Percentiles rank a stretch among this genome's conserved stretches.
Conservation (phyloP, 164 flowering plant genomes). For the Paratinospora sagittata region DNA sequence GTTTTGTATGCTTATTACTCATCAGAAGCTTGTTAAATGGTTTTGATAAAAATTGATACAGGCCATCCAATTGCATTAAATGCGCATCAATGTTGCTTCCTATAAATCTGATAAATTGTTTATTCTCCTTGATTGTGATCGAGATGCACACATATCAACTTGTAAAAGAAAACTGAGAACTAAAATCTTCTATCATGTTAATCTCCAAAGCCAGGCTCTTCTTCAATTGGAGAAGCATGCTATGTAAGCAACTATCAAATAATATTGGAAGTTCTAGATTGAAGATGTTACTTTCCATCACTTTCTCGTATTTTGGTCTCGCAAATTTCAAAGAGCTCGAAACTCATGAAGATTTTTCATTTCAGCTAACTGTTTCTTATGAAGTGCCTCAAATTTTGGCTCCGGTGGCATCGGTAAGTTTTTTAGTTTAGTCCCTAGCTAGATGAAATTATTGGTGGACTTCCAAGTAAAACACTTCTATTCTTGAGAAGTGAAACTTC, state of each 20-base stretch:
- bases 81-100: background rate
- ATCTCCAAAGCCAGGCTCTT: no score
- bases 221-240: constrained; percentile 3
- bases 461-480: background rate
- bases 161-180: background rate
- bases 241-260: background rate
- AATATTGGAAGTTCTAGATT: background rate
- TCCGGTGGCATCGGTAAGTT: constrained; percentile 85
- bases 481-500: background rate
- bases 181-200: background rate
- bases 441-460: background rate
- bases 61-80: background rate
- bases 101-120: no score
- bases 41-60: background rate
- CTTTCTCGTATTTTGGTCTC: background rate
- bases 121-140: no score
- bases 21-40: background rate
- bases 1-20: background rate
- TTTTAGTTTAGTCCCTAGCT: background rate
- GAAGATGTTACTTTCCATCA: background rate
- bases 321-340: constrained; percentile 1
- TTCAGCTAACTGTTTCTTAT: constrained; percentile 89
- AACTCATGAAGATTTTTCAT: constrained; percentile 13
- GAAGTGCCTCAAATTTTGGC: constrained; percentile 67
- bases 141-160: no score